Conservation (phyloP, 371 early-diverging fungal genomes). For the Chytridium lagenaria region DNA sequence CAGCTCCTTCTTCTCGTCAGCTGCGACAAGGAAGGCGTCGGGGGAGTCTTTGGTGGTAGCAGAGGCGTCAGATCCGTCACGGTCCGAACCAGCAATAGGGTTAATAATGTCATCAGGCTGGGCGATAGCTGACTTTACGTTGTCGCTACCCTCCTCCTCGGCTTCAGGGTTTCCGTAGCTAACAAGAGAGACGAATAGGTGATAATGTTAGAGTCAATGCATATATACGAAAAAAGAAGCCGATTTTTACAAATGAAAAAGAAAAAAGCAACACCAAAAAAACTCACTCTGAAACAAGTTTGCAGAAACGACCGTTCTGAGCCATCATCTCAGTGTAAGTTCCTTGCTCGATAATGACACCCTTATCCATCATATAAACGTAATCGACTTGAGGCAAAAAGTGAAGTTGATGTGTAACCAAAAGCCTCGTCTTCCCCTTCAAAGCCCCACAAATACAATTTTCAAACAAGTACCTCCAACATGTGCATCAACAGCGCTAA, state of each 20-base stretch:
- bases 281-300: constrained; percentile 33
- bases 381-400: constrained; percentile 48
- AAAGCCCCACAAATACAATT: constrained; percentile 39
- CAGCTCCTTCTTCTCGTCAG: constrained; percentile 20
- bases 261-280: no score
- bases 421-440: constrained; percentile 32
- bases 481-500: constrained; percentile 52
- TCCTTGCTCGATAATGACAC: constrained; percentile 62
- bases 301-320: constrained; percentile 44
- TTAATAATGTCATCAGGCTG: no score
- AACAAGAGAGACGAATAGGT: background rate
- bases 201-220: background rate
- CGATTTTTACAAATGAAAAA: no score
- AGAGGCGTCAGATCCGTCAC: no score
- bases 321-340: constrained; percentile 61
- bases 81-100: no score
- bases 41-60: no score
- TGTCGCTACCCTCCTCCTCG: background rate
- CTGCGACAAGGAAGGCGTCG: constrained; percentile 37
- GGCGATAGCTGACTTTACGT: no score
- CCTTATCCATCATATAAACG: constrained; percentile 61
- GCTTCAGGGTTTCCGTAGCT: constrained; percentile 21
- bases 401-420: constrained; percentile 52
- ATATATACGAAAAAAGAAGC: no score
- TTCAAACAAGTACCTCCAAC: constrained; percentile 45